These are phyloP conservation scores for Fusarium sp. DNA, from an alignment of 2,329 filamentous ascomycete genomes.

Conservation along the genomic window DNA sequence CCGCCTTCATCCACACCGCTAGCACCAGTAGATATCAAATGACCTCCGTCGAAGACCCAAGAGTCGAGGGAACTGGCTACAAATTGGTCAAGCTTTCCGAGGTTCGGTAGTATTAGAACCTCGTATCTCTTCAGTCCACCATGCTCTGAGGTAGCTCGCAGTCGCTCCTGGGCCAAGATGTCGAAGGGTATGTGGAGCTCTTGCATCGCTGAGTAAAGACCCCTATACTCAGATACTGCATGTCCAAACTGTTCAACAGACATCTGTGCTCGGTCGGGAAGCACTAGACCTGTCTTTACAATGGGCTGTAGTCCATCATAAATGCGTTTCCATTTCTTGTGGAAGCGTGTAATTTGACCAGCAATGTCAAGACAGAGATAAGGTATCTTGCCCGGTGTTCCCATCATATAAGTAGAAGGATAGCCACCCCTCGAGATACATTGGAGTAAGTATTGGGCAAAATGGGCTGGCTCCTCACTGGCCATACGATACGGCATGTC, in stretches of 20 bases:
- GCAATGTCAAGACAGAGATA: neutral
- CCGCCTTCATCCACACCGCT: neutral
- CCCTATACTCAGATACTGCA: neutral
- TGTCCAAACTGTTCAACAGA: neutral
- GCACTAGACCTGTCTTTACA: neutral
- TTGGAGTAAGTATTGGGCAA: neutral
- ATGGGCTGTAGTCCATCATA: neutral
- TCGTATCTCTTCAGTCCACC: neutral
- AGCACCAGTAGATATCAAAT: neutral
- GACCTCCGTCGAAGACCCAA: neutral
- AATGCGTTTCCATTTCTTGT: neutral
- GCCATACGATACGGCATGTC: constrained; percentile 5
- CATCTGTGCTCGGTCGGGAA: neutral
- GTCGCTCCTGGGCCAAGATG: neutral
- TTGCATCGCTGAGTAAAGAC: neutral
- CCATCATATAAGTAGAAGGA: constrained; percentile 8
- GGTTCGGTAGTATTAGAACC: neutral
- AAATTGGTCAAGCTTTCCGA: neutral
- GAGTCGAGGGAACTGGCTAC: neutral
- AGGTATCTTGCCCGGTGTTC: constrained; percentile 1
- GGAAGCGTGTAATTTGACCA: neutral
- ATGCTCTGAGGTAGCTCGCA: neutral
- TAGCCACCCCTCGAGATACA: neutral
- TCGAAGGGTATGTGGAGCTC: constrained; percentile 1
- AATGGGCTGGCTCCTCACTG: neutral